Percentiles rank a stretch among this genome's conserved stretches.
phyloP scores from a whole-genome alignment of 257 asterid genomes.

The Solanum clarkiae region DNA sequence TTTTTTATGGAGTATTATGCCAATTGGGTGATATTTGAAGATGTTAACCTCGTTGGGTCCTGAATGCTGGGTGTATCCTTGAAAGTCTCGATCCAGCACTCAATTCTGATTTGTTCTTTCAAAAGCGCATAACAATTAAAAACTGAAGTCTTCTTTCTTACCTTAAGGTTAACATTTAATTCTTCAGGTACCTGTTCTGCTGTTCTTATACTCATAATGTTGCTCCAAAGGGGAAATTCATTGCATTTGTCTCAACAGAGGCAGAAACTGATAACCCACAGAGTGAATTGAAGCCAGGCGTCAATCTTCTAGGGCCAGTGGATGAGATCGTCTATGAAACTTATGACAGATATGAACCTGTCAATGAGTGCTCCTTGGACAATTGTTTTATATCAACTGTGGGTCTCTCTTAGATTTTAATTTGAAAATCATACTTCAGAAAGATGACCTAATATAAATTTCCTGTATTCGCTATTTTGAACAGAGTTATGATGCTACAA shows the following conservation, averaged over 20 bases:
- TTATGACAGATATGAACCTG: constrained; percentile 81
- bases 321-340: constrained; percentile 91
- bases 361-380: constrained; percentile 73
- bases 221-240: constrained; percentile 92
- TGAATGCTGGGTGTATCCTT: background rate
- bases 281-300: constrained; percentile 78
- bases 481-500: constrained; percentile 48
- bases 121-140: background rate
- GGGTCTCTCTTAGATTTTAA: constrained; percentile 14
- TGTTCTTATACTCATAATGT: constrained; percentile 97
- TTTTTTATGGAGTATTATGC: background rate
- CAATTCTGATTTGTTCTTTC: background rate
- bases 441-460: background rate
- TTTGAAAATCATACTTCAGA: background rate
- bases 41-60: background rate
- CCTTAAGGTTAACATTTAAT: constrained; percentile 4
- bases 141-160: background rate
- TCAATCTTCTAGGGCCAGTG: constrained; percentile 91
- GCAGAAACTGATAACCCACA: constrained; percentile 90
- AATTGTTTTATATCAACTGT: constrained; percentile 88
- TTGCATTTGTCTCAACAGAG: constrained; percentile 90
- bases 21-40: background rate
- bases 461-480: background rate
- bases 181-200: constrained; percentile 78
- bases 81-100: background rate